Evolutionary conservation across 2,329 filamentous ascomycete species (phyloP).

Genomic region (Aspergillus neoniger): DNA sequence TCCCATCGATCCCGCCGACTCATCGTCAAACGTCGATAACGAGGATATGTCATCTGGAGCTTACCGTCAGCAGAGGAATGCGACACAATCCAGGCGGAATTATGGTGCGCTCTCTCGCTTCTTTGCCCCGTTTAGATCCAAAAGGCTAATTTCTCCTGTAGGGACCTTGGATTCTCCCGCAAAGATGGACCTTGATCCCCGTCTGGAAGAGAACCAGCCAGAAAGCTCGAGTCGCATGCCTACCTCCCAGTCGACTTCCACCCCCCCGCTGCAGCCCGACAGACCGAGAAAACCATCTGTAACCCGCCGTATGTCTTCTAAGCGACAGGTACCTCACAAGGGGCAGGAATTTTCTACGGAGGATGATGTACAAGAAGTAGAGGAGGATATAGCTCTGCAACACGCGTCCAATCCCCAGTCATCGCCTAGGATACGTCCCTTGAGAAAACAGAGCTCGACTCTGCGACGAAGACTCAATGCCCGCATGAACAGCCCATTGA

Average conservation of each 20-base stretch:
- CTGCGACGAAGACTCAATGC: conserved; percentile 41
- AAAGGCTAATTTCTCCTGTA: conserved; percentile 17
- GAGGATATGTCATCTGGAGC: conserved; percentile 20
- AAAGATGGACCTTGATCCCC: conserved; percentile 23
- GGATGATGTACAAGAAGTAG: conserved; percentile 79
- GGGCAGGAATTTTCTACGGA: conserved; percentile 89
- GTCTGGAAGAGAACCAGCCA: conserved; percentile 33
- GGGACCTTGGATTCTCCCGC: conserved; percentile 36
- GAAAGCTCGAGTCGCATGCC: conserved; percentile 34
- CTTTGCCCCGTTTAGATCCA: background rate
- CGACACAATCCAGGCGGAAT: conserved; percentile 25
- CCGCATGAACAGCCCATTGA: conserved; percentile 32
- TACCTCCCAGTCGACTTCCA: conserved; percentile 48
- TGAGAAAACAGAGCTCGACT: conserved; percentile 41
- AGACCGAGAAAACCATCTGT: conserved; percentile 71
- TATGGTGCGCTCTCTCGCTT: conserved; percentile 30
- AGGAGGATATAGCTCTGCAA: conserved; percentile 61
- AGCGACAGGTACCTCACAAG: conserved; percentile 69
- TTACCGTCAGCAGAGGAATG: conserved; percentile 18
- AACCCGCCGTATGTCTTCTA: conserved; percentile 73
- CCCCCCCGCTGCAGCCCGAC: conserved; percentile 36
- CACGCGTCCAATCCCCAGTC: conserved; percentile 31
- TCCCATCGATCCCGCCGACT: conserved; percentile 9
- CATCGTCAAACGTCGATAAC: conserved; percentile 15
- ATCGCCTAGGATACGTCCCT: conserved; percentile 39